Conservation (phyloP, 352 stramenopile species). For the Phytopythium helicoides region DNA sequence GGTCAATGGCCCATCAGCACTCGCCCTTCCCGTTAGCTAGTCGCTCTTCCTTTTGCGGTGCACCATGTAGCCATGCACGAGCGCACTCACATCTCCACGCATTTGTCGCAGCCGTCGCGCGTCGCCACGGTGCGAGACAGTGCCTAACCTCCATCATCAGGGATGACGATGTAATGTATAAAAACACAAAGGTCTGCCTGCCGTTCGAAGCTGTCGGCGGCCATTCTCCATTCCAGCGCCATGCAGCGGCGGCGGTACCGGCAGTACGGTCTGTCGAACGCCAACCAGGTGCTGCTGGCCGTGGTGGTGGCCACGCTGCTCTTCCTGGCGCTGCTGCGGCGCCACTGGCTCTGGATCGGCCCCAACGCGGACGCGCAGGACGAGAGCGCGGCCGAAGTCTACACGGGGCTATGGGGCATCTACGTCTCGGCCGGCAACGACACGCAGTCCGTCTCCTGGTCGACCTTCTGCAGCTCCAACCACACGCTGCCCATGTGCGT, state of each 20-base stretch:
- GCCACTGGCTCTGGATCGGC: constrained; percentile 46
- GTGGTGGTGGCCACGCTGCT: constrained; percentile 49
- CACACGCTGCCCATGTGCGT: constrained; percentile 4
- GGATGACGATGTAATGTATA: no score
- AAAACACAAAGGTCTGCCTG: no score
- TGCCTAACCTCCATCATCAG: no score
- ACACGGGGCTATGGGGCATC: constrained; percentile 60
- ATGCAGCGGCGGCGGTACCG: constrained; percentile 53
- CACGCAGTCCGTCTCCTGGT: constrained; percentile 47
- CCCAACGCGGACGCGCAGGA: constrained; percentile 1
- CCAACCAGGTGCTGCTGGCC: constrained; percentile 81
- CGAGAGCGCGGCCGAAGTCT: constrained; percentile 28
- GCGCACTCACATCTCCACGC: no score
- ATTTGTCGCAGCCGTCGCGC: no score
- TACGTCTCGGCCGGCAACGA: constrained; percentile 28
- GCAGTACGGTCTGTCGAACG: constrained; percentile 77
- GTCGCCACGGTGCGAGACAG: no score
- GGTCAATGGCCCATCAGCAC: no score
- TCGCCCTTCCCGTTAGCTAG: no score
- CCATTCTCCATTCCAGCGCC: not conserved
- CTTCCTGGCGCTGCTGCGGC: constrained; percentile 61
- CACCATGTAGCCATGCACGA: no score
- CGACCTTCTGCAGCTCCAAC: constrained; percentile 42
- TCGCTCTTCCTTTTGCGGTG: no score
- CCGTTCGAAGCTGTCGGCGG: not conserved